Base-by-base conservation (phyloP, 148 eudicot species). In the Chenopodium quinoa region DNA sequence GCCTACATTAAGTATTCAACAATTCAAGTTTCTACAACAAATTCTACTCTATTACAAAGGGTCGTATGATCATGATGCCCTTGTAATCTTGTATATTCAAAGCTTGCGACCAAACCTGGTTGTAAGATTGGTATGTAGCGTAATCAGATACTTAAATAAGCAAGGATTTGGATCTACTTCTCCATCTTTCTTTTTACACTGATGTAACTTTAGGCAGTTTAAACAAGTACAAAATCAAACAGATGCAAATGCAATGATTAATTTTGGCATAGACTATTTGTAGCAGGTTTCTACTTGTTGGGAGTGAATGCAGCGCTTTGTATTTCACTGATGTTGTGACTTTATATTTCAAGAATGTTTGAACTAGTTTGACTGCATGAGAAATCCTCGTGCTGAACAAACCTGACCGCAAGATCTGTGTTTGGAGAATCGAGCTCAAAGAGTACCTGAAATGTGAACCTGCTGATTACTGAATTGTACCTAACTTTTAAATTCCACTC, bases 381-480 rank as follows among this genome's bases (percentile, higher is more conserved):
- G 85, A 85, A 93, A 79, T 89, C 88, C 32, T 91, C 87, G 19
- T 88, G 87, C 69, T 85, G 86, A 77, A 89, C 89, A 46, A 90
- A 95, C 86, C 77, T 88, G 85, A 95, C 77, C 69, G 44, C 78
- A n/a, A 95, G 92, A 75, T 92, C 87, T 12, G 88, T 75, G 69
- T 85, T 84, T 50, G 94, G 88, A 34, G 88, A 78, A 29, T 95
- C 95, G 56, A 93, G 80, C 88, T 95, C 98, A 52, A 95, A 87
- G 58, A 93, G 81, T 64, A 91, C 92, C 98, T 95, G 81, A 37
- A 62, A 75, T 71, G 27, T 69, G 68, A 14, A 76, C 34, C 56
- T 22, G 14, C 10, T 75, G 52, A 14, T 13, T 46, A 37, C 29
- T 27, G 52, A 23, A 12, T 66, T 60, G 31, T 47, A 56, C 22